Evolutionary conservation across 108 stramenopile species (phyloP), one percentile per base, ranked within the genome.

Genomic region (Stephanodiscus triporus): DNA sequence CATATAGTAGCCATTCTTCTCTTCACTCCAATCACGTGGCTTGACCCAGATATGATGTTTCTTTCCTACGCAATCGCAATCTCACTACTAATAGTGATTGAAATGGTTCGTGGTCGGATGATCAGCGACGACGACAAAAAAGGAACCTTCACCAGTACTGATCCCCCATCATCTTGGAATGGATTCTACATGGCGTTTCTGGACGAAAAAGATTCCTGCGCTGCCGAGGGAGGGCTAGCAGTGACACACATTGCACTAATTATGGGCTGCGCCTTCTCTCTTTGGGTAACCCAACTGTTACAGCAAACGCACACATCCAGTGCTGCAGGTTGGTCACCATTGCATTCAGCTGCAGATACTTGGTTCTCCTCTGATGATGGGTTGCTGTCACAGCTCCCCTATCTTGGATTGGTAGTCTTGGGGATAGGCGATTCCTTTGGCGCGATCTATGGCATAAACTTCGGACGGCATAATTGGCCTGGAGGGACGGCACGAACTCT

Each of bases 371-470:
- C 73, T 42, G 64, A 43, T 23, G 60, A 58, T 0, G 30, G 55
- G n/a, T 45, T 60, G 10, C 19, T 78, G 55, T 11, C 14, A 80
- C 16, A 70, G 68, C 62, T 70, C 59, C 66, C 84, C 82, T 61
- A 81, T 73, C 71, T 84, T 42, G 94, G 94, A 19, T 65, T 95
- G 10, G 26, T 91, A 7, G 85, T 72, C 30, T 73, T 95, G 48
- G 94, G 94, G 42, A 55, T 95, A 27, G 94, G 94, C 22, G 94
- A 95, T 83, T 82, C 94, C 8, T 63, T 80, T 40, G 90, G 90
- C 13, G 94, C 94, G 3, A 72, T 92, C 4, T 70, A 85, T 9
- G 94, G 94, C 32, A 56, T 65, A 38, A 26, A 54, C 7, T 67
- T 70, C 40, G 81, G 77, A 4, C 68, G 70, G 9, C 68, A 67